Percentiles rank a stretch among this genome's conserved stretches.
These are phyloP conservation scores for Articulospora tetracladia DNA, from an alignment of 495 filamentous ascomycete species.

Conservation along the genomic window DNA sequence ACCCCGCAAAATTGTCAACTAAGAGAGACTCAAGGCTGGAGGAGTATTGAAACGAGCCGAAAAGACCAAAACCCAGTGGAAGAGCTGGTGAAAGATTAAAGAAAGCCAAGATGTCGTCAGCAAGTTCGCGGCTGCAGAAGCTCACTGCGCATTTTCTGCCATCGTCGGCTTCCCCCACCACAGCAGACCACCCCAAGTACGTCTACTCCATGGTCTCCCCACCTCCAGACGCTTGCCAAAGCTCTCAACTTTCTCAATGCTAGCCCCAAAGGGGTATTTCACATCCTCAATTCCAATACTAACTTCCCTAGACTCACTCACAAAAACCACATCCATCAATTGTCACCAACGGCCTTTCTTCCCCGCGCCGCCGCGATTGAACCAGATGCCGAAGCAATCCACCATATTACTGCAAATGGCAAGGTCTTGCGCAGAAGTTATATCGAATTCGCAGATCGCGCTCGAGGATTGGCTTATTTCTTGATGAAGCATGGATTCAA, in stretches of 20 bases:
- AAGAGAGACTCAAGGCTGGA: neutral
- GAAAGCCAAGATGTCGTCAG: constrained; percentile 37
- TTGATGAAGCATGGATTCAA: constrained; percentile 65
- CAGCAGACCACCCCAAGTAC: constrained; percentile 25
- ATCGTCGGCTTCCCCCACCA: constrained; percentile 32
- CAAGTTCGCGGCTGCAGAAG: constrained; percentile 44
- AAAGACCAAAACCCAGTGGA: neutral
- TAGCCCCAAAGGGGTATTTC: too few species aligned
- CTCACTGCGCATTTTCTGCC: constrained; percentile 60
- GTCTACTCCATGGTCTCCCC: neutral
- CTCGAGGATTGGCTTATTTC: constrained; percentile 83
- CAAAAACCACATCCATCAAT: constrained; percentile 61
- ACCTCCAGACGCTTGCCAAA: too few species aligned
- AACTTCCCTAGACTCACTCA: neutral
- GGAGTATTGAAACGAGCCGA: neutral
- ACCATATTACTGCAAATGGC: constrained; percentile 80
- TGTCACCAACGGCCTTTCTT: constrained; percentile 88
- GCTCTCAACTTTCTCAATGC: neutral
- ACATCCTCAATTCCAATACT: too few species aligned
- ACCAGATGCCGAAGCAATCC: constrained; percentile 81
- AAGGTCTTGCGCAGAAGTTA: constrained; percentile 70
- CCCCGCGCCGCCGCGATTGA: constrained; percentile 86
- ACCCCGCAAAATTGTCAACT: too few species aligned
- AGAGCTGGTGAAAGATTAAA: neutral
- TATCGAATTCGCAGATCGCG: constrained; percentile 74